Conservation (phyloP, 2,329 filamentous ascomycete genomes). For the Fusarium sambucinum region DNA sequence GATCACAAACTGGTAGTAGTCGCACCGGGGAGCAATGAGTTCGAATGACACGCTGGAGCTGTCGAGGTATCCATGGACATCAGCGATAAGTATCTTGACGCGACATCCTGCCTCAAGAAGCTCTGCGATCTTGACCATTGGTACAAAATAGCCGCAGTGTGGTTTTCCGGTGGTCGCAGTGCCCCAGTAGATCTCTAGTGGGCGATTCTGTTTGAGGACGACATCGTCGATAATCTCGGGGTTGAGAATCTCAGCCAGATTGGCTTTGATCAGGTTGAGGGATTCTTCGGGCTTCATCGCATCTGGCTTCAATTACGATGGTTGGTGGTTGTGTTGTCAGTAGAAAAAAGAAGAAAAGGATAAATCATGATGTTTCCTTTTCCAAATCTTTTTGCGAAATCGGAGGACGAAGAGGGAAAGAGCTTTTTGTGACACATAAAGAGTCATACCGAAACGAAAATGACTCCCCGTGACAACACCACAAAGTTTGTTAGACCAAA, state of each 20-base stretch:
- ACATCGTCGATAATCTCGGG: constrained; percentile 2
- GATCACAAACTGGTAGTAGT: constrained; percentile 4
- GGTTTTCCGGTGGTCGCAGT: constrained; percentile 3
- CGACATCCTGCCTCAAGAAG: constrained; percentile 3
- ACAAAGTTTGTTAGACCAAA: not conserved
- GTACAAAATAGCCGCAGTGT: constrained; percentile 14
- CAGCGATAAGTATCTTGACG: constrained; percentile 2
- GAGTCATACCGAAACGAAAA: not conserved
- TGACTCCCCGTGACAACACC: not conserved
- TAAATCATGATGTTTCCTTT: not conserved
- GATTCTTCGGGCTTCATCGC: not conserved
- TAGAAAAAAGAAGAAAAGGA: not conserved
- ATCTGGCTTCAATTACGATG: not conserved
- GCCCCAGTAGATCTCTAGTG: constrained; percentile 1
- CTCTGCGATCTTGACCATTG: not conserved
- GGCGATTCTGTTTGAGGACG: accelerated
- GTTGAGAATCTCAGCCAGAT: not conserved
- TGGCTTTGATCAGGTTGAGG: not conserved
- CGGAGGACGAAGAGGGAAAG: not conserved
- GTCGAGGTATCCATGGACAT: not conserved
- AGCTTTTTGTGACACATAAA: too few species aligned
- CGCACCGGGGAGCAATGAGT: accelerated
- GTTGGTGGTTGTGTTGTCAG: accelerated
- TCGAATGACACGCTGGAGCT: accelerated
- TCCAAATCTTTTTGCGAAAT: not conserved